phyloP scores from a whole-genome alignment of 768 basidiomycete species.

The Boletus rex-veris region DNA sequence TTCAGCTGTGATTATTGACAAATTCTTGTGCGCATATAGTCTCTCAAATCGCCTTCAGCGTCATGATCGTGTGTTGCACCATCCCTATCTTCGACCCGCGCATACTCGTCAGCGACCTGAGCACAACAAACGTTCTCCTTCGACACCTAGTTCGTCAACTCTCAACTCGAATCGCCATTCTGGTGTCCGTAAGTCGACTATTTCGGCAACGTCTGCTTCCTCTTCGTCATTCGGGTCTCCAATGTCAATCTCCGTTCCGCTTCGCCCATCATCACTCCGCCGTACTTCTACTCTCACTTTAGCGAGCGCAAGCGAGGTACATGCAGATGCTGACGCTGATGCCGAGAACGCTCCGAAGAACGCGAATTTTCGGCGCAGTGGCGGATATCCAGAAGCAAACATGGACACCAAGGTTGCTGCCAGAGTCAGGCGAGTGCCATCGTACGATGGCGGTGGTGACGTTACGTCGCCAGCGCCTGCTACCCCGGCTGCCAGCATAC shows the following conservation, averaged over 20 bases:
- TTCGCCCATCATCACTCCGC: conserved; percentile 44
- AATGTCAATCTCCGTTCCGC: conserved; percentile 36
- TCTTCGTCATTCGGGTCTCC: conserved; percentile 37
- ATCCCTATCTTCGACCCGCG: conserved; percentile 51
- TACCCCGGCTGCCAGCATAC: conserved; percentile 10
- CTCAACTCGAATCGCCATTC: conserved; percentile 44
- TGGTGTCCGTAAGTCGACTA: conserved; percentile 27
- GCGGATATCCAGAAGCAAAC: conserved; percentile 15
- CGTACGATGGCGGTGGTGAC: conserved; percentile 38
- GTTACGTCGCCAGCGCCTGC: not conserved
- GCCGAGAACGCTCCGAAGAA: conserved; percentile 8
- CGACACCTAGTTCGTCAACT: conserved; percentile 65
- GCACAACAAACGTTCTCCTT: conserved; percentile 33
- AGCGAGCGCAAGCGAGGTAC: conserved; percentile 18
- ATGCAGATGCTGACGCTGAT: conserved; percentile 6
- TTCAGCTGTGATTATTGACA: conserved; percentile 7
- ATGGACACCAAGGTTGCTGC: conserved; percentile 18
- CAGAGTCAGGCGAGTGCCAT: conserved; percentile 48
- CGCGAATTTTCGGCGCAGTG: conserved; percentile 11
- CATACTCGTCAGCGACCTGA: conserved; percentile 23
- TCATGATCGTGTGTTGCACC: conserved; percentile 57
- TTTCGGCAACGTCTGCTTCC: conserved; percentile 27
- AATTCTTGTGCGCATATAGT: conserved; percentile 34
- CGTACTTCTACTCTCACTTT: conserved; percentile 33
- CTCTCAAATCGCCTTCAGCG: conserved; percentile 67